A percentile compares a stretch with the other conserved stretches of the same genome.
Evolutionary conservation across 257 asterid species (phyloP).

Genomic region (Primulina huaijiensis): DNA sequence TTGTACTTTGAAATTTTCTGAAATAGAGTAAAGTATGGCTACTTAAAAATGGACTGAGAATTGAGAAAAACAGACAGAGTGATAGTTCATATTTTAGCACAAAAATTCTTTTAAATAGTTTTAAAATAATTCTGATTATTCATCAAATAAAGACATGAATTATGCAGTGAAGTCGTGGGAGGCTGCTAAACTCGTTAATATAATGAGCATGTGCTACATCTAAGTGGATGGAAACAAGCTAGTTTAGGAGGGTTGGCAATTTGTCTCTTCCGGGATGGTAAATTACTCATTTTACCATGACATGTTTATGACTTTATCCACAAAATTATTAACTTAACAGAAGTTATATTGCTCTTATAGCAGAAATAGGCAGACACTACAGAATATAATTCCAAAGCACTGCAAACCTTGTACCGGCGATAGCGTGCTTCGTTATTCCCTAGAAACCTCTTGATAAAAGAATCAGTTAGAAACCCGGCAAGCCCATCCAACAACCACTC

Average conservation of each 20-base stretch:
- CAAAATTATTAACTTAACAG: background rate
- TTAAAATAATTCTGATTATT: background rate
- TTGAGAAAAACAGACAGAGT: background rate
- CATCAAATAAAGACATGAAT: background rate
- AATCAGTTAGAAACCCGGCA: slow-evolving; percentile 90
- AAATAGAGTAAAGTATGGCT: background rate
- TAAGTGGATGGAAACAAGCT: background rate
- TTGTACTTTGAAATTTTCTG: background rate
- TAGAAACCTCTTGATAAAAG: slow-evolving; percentile 71
- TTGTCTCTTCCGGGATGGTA: slow-evolving; percentile 21
- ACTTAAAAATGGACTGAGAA: background rate
- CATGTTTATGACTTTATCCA: background rate
- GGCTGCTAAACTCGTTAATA: too few relatives aligned
- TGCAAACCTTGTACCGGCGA: slow-evolving; percentile 87
- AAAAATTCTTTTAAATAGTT: too few relatives aligned
- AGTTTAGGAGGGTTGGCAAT: slow-evolving; percentile 3
- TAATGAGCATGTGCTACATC: background rate
- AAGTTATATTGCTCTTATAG: background rate
- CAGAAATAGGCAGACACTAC: slow-evolving; percentile 6
- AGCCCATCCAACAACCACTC: slow-evolving; percentile 99
- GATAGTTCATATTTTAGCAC: background rate
- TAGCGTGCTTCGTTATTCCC: slow-evolving; percentile 98
- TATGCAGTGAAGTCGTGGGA: too few relatives aligned
- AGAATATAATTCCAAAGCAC: slow-evolving; percentile 22
- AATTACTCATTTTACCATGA: slow-evolving; percentile 5